Percentiles rank a stretch among this genome's conserved stretches.
Conservation (phyloP, 148 eudicot genomes). For the Vaccinium macrocarpon region DNA sequence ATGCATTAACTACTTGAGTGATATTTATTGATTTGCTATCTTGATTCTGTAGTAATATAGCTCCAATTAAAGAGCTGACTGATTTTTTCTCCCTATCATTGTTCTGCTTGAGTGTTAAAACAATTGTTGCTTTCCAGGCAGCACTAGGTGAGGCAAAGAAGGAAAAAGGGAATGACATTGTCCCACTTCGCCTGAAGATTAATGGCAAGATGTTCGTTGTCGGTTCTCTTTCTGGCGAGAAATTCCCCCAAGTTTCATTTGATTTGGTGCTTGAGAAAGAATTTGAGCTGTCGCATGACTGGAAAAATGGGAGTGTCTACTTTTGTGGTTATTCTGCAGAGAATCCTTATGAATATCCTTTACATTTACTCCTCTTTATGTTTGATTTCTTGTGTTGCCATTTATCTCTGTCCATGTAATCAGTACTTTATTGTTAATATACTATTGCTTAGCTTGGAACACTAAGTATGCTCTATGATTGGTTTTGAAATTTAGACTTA, state of each 20-base stretch:
- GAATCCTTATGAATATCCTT: slow-evolving; percentile 43
- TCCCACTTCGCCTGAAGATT: slow-evolving; percentile 41
- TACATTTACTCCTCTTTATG: background rate
- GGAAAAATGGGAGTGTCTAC: slow-evolving; percentile 75
- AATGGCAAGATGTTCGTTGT: slow-evolving; percentile 40
- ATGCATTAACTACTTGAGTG: background rate
- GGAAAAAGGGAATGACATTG: slow-evolving; percentile 34
- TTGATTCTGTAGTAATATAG: background rate
- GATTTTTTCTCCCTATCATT: background rate
- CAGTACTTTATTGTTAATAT: background rate
- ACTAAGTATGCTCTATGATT: background rate
- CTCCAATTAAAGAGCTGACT: background rate
- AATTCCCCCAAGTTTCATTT: slow-evolving; percentile 53
- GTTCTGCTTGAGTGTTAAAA: background rate
- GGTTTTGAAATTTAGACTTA: background rate
- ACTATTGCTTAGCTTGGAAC: background rate
- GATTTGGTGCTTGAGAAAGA: slow-evolving; percentile 78
- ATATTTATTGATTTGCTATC: slow-evolving; percentile 10
- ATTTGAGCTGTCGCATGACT: slow-evolving; percentile 78
- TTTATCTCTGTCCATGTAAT: background rate
- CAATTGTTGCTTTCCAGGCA: slow-evolving; percentile 33
- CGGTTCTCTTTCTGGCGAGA: slow-evolving; percentile 55
- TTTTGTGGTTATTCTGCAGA: slow-evolving; percentile 61
- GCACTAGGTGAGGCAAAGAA: slow-evolving; percentile 72
- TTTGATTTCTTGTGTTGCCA: background rate